A percentile compares a stretch with the other conserved stretches of the same genome.
Evolutionary conservation across 176 grass and related monocot species (phyloP).

Genomic region (Themeda triandra): DNA sequence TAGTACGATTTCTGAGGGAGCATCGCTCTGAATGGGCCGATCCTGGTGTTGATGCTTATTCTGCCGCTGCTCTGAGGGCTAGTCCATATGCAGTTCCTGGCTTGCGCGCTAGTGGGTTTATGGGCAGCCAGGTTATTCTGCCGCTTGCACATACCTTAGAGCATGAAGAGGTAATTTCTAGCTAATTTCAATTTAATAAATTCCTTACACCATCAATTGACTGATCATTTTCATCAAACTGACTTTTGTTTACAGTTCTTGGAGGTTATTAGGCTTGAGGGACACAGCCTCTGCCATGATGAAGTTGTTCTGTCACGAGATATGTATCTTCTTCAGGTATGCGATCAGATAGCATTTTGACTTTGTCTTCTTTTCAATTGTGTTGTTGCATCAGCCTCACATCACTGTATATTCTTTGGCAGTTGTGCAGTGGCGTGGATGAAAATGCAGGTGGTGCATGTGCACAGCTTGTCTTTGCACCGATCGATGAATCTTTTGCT

Average conservation of each 20-base stretch:
- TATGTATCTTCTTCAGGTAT: constrained; percentile 92
- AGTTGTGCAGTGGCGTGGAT: constrained; percentile 92
- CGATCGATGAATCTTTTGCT: constrained; percentile 97
- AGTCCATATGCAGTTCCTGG: constrained; percentile 75
- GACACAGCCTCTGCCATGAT: constrained; percentile 88
- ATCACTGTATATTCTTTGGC: neutral
- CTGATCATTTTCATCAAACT: neutral
- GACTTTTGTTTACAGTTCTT: constrained; percentile 57
- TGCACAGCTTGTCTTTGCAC: constrained; percentile 96
- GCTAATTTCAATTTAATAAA: neutral
- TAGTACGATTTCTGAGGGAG: constrained; percentile 88
- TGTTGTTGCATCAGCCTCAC: constrained; percentile 9
- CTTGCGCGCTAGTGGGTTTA: constrained; percentile 59
- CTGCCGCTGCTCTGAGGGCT: constrained; percentile 71
- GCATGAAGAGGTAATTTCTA: constrained; percentile 87
- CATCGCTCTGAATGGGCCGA: constrained; percentile 95
- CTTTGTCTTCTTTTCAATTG: neutral
- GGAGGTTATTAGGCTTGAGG: constrained; percentile 92
- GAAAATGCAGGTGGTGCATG: constrained; percentile 83
- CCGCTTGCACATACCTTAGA: constrained; percentile 91
- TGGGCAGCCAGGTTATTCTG: constrained; percentile 86
- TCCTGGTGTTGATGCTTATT: constrained; percentile 87
- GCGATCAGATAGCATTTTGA: neutral
- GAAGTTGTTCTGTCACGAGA: constrained; percentile 90
- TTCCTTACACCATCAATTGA: neutral